phyloP scores from a whole-genome alignment of 495 filamentous ascomycete species.

The Daldinia childiae region DNA sequence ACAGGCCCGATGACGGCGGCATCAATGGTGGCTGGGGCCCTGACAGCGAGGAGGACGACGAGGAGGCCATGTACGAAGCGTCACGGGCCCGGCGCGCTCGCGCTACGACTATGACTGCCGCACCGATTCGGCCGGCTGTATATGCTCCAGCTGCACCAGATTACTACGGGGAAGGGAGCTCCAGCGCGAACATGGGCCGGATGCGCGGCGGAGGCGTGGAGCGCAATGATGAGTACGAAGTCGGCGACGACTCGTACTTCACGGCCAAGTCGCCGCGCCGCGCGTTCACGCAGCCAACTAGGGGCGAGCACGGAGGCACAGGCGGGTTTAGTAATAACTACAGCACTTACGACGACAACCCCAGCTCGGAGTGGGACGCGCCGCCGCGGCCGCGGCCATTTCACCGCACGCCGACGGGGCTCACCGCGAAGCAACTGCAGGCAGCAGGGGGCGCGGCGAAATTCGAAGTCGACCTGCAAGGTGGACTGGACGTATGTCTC shows the following conservation, averaged over 20 bases:
- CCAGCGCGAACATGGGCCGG: constrained; percentile 32
- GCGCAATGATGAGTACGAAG: constrained; percentile 48
- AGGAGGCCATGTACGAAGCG: constrained; percentile 45
- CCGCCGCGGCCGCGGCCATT: constrained; percentile 60
- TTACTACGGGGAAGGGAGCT: not conserved
- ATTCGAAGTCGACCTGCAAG: constrained; percentile 69
- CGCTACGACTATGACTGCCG: not conserved
- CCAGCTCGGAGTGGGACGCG: not conserved
- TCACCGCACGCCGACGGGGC: constrained; percentile 76
- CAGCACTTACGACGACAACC: constrained; percentile 5
- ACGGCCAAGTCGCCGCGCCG: constrained; percentile 47
- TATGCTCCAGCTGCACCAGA: not conserved
- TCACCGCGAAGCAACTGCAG: constrained; percentile 68
- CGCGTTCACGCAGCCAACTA: constrained; percentile 39
- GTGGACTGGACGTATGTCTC: constrained; percentile 82
- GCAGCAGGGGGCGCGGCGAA: constrained; percentile 34
- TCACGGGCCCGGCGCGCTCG: constrained; percentile 15
- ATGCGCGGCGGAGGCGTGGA: constrained; percentile 51
- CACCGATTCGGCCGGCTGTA: not conserved
- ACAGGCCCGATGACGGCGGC: constrained; percentile 55
- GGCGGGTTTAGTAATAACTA: constrained; percentile 1
- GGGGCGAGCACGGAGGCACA: constrained; percentile 4
- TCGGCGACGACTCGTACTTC: constrained; percentile 58
- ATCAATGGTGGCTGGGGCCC: constrained; percentile 61
- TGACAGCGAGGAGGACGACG: constrained; percentile 53